Base-by-base conservation (phyloP, 441 rosid genomes). In the Eruca vesicaria region DNA sequence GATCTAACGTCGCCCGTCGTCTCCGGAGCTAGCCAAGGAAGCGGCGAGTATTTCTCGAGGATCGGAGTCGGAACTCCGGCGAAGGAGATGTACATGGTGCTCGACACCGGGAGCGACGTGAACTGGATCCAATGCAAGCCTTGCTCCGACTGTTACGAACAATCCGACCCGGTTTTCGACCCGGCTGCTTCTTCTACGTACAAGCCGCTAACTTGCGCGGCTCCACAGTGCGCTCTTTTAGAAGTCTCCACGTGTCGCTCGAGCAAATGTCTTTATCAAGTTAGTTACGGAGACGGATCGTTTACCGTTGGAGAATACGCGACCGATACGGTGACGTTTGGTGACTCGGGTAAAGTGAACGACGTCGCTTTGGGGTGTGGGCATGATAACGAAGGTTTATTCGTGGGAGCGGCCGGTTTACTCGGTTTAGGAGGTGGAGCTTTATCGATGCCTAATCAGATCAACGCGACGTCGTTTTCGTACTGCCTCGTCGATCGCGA, bases 41-140 rank as follows among this genome's bases (percentile, higher is more conserved):
- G 91, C 78, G 93, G 93, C 2, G 91, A 89, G 83, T 89, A 89
- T 72, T 89, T 89, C 70, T 79, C 88, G 1, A 78, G 84, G 14
- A 48, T 89, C 62, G 89, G 91, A 4, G 67, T 87, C 31, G 93
- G 91, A 29, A 79, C 72, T 43, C 93, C 93, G 69, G 73, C 86
- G 4, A 89, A 77, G 36, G 85, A 83, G 73, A 83, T 76, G 78
- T 81, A 20, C 80, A 76, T 87, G 88, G 89, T 84, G 15, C 87
- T 87, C 7, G 93, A 89, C 74, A 89, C 93, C 3, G 93, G 93
- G 18, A 87, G 91, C 65, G 93, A 89, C 75, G 19, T 87, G 9
- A 85, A 65, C 29, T 89, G 93, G 93, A 71, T 89, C 65, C 93
- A 87, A 63, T 89, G 91, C 62, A 16, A 70, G 48, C 89, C 91